These are phyloP conservation scores for Solanum sitiens DNA, from an alignment of 257 asterid genomes.

Conservation along the genomic window DNA sequence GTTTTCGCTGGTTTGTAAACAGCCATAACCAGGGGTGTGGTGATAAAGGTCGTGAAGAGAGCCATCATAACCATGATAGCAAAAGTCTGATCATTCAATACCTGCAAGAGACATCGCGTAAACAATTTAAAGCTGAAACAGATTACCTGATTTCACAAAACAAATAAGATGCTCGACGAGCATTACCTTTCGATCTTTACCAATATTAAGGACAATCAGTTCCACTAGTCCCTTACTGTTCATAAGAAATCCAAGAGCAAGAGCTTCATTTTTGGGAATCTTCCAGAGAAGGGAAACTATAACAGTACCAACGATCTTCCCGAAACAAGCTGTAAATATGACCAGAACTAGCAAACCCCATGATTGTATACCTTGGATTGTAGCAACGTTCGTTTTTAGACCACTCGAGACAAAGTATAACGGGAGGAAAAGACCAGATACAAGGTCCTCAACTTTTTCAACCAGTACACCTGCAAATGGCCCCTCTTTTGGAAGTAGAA, in stretches of 20 bases:
- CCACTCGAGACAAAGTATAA: slow-evolving; percentile 82
- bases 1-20: slow-evolving; percentile 44
- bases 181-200: slow-evolving; percentile 65
- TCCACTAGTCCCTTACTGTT: slow-evolving; percentile 73
- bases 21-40: slow-evolving; percentile 41
- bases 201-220: slow-evolving; percentile 85
- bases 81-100: slow-evolving; percentile 51
- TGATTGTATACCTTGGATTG: slow-evolving; percentile 61
- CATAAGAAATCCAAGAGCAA: slow-evolving; percentile 77
- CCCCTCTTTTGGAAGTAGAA: slow-evolving; percentile 80
- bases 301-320: slow-evolving; percentile 66
- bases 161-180: not conserved
- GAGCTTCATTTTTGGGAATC: slow-evolving; percentile 49
- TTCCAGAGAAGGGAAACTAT: slow-evolving; percentile 36
- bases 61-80: slow-evolving; percentile 63
- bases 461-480: slow-evolving; percentile 62
- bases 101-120: slow-evolving; percentile 12
- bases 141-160: not conserved
- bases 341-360: slow-evolving; percentile 77
- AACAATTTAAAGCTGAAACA: not conserved
- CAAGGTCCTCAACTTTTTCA: slow-evolving; percentile 83
- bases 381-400: slow-evolving; percentile 63
- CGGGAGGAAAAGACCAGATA: slow-evolving; percentile 74
- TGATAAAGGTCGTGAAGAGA: slow-evolving; percentile 47
- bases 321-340: slow-evolving; percentile 59